Evolutionary conservation across 163 green algal genomes (phyloP), one percentile per base, ranked within the genome.

Genomic region (Volvox carteri): DNA sequence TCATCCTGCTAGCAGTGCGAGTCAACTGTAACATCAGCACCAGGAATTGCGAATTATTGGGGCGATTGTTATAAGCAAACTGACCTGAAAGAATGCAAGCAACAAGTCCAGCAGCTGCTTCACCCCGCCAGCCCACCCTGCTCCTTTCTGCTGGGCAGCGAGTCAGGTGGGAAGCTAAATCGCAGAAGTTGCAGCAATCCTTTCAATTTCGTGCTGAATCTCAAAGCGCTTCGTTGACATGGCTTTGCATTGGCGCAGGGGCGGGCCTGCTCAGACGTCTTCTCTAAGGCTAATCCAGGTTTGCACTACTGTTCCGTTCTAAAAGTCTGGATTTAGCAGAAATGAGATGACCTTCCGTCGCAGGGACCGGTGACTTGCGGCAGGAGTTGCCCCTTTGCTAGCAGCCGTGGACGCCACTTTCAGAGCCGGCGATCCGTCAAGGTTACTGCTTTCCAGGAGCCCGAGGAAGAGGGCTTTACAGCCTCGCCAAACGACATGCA

Each of bases 351-450:
- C 18, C 18, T 79, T 58, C 0, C 16, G 25, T 65, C 25, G 50
- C 81, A 87, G 81, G 65, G 23, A 18, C 81, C 81, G 1, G 46
- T 65, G 19, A 67, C 80, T 12, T 87, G 81, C 81, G 75, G 65
- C 65, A 39, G 35, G 46, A 60, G 81, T 8, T 87, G 81, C 23
- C 28, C 65, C 1, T 80, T 72, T 12, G 19, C 35, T 5, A 52
- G 46, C 33, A 1, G 16, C 1, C 3, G 0, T 50, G 2, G 0
- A 1, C 14, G 60, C 35, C 37, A 54, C 5, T 73, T 62, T 4
- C 68, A 33, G 18, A 30, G 37, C 50, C 68, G 84, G 11, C 50
- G 39, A 25, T n/a, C 8, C 25, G 50, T 88, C 44, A 39, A 50
- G 50, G 39, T 35, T 1, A 48, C 48, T 3, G 46, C 48, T 11